Base-by-base conservation (phyloP, 306 rosid species). In the Urtica urens region DNA sequence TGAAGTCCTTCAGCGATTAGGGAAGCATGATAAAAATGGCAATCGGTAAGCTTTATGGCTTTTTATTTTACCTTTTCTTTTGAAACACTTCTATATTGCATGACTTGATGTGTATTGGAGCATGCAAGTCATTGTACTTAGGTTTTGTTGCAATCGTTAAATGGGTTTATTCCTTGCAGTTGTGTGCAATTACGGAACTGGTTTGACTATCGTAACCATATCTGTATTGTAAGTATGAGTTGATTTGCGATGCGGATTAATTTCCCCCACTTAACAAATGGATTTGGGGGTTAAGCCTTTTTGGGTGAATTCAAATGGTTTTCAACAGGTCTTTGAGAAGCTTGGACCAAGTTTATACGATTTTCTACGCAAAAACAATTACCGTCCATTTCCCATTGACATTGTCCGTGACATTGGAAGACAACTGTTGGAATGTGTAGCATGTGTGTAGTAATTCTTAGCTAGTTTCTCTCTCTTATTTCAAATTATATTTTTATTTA, bases 141-240 rank as follows among this genome's bases (percentile, higher is more conserved):
- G 35, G 46, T 55, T 46, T 64, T 51, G 18, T 64, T 48, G 73
- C 82, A 29, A 57, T 62, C 60, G 92, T 90, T 90, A 80, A 85
- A 85, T 65, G 71, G 69, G 78, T 72, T 79, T 73, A 69, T 85
- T 90, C 95, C 87, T 90, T 90, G 99, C 99, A 90, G 99, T 90
- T 90, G 95, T 90, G 99, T 90, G 73, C 99, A 90, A 90, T 63
- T 90, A 77, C 81, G 94, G 99, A 81, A 90, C 97, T 90, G 97
- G 97, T 90, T 90, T 90, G 97, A 90, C 95, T 88, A 78, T 88
- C 97, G 95, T 81, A 90, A 90, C 77, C 99, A 90, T 90, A 90
- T 90, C 63, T 90, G 99, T 90, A 85, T 90, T 82, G 99, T 90
- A 90, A 90, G 99, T 90, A 81, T 75, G 66, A 72, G 66, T 78